A percentile compares a stretch with the other conserved stretches of the same genome.
phyloP scores from a whole-genome alignment of 805 yeast genomes.

The Starmerella stigmatis region DNA sequence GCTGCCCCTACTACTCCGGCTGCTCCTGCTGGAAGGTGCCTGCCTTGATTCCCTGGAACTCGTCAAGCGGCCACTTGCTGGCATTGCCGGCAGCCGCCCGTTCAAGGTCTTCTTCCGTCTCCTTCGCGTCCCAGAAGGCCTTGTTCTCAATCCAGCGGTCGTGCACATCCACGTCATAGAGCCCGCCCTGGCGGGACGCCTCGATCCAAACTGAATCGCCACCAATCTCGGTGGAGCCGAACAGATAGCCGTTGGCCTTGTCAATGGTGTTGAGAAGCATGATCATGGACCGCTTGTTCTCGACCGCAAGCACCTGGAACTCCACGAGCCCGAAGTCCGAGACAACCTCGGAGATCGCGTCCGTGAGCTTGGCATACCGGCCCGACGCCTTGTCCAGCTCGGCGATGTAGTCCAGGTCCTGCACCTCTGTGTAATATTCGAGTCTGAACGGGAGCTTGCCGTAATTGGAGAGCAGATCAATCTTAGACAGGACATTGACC shows the following conservation, averaged over 20 bases:
- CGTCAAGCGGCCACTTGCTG: constrained; percentile 34
- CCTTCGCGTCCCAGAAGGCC: constrained; percentile 59
- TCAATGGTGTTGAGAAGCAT: constrained; percentile 66
- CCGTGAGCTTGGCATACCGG: constrained; percentile 47
- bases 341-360: constrained; percentile 68
- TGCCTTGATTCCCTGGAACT: constrained; percentile 16
- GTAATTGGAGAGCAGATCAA: constrained; percentile 66
- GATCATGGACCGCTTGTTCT: constrained; percentile 88
- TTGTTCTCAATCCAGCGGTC: constrained; percentile 93
- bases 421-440: constrained; percentile 86
- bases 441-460: constrained; percentile 69
- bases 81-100: constrained; percentile 61
- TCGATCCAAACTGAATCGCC: constrained; percentile 99
- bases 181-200: constrained; percentile 71
- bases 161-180: constrained; percentile 57
- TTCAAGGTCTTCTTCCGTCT: constrained; percentile 28
- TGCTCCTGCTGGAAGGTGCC: constrained; percentile 3
- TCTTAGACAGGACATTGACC: constrained; percentile 82
- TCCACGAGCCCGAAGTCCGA: constrained; percentile 80
- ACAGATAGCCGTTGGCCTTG: constrained; percentile 85
- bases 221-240: constrained; percentile 86
- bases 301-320: constrained; percentile 81
- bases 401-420: constrained; percentile 58
- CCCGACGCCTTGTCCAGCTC: constrained; percentile 51
- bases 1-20: no score